A percentile compares a stretch with the other conserved stretches of the same genome.
Conservation (phyloP, 2,329 filamentous ascomycete genomes). For the Laburnicola sp. region DNA sequence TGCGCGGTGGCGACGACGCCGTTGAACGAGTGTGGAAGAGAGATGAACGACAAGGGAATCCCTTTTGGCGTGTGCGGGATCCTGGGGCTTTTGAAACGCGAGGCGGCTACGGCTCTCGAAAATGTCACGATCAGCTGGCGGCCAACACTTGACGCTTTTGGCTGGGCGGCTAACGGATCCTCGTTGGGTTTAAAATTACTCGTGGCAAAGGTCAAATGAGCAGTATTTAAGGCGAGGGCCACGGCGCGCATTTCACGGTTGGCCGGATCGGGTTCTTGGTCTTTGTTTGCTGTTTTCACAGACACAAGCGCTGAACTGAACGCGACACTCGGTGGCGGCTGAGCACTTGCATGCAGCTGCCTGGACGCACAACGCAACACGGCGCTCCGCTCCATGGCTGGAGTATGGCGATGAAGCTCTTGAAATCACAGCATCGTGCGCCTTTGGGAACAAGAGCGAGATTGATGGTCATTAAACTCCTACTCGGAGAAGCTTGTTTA, state of each 20-base stretch:
- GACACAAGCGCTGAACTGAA: background rate
- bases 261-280: background rate
- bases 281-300: background rate
- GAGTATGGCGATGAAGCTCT: background rate
- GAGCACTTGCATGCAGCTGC: slow-evolving; percentile 1
- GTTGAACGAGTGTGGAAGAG: slow-evolving; percentile 18
- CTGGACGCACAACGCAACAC: background rate
- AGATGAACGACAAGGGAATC: slow-evolving; percentile 5
- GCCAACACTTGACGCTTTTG: background rate
- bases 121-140: slow-evolving; percentile 2
- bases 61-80: slow-evolving; percentile 4
- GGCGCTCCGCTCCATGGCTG: background rate
- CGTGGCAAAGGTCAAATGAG: slow-evolving; percentile 5
- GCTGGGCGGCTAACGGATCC: slow-evolving; percentile 6
- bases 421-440: background rate
- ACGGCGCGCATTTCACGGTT: background rate
- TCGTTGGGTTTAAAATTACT: background rate
- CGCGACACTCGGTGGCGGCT: slow-evolving; percentile 5
- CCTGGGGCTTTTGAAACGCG: slow-evolving; percentile 15
- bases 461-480: slow-evolving; percentile 25
- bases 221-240: background rate
- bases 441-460: background rate
- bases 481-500: slow-evolving; percentile 24
- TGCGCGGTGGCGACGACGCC: slow-evolving; percentile 16
- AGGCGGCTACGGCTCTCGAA: slow-evolving; percentile 2